Evolutionary conservation across 805 yeast species (phyloP).

Genomic region (Wickerhamiella cacticola): DNA sequence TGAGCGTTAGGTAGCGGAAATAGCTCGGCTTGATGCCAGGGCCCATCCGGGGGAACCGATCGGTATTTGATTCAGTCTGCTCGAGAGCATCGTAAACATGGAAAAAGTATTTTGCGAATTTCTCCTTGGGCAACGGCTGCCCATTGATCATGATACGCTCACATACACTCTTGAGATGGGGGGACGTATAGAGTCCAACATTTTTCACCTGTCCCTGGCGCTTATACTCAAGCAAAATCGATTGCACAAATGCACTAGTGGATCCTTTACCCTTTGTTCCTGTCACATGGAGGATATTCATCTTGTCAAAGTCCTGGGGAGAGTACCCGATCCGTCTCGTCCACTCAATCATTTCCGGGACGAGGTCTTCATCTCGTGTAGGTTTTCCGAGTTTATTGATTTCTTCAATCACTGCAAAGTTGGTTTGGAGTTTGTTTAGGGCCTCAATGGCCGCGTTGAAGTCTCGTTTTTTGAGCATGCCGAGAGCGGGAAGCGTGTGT

Average conservation of each 20-base stretch:
- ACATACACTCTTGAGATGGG: slow-evolving; percentile 84
- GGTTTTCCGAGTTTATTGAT: slow-evolving; percentile 58
- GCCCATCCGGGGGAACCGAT: slow-evolving; percentile 60
- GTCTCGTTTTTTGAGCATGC: slow-evolving; percentile 12
- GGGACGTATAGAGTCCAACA: slow-evolving; percentile 90
- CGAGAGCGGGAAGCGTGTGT: neutral
- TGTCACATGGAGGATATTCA: slow-evolving; percentile 82
- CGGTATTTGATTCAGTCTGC: slow-evolving; percentile 41
- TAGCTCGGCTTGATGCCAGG: slow-evolving; percentile 76
- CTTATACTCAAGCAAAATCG: slow-evolving; percentile 58
- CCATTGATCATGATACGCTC: slow-evolving; percentile 88
- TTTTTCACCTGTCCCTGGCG: slow-evolving; percentile 35
- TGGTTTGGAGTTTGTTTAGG: slow-evolving; percentile 78
- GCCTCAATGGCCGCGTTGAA: slow-evolving; percentile 68
- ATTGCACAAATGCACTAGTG: slow-evolving; percentile 85
- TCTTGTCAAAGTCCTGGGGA: slow-evolving; percentile 52
- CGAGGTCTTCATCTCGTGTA: slow-evolving; percentile 44
- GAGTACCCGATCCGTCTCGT: slow-evolving; percentile 54
- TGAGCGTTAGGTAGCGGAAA: slow-evolving; percentile 76
- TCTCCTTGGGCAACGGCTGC: slow-evolving; percentile 63
- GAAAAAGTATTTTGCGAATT: slow-evolving; percentile 80
- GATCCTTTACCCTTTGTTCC: slow-evolving; percentile 99
- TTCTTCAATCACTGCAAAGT: slow-evolving; percentile 81
- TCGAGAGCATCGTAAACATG: slow-evolving; percentile 84
- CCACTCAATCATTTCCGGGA: slow-evolving; percentile 82